These are phyloP conservation scores for Syzygium grande DNA, from an alignment of 345 rosid genomes.

Conservation along the genomic window DNA sequence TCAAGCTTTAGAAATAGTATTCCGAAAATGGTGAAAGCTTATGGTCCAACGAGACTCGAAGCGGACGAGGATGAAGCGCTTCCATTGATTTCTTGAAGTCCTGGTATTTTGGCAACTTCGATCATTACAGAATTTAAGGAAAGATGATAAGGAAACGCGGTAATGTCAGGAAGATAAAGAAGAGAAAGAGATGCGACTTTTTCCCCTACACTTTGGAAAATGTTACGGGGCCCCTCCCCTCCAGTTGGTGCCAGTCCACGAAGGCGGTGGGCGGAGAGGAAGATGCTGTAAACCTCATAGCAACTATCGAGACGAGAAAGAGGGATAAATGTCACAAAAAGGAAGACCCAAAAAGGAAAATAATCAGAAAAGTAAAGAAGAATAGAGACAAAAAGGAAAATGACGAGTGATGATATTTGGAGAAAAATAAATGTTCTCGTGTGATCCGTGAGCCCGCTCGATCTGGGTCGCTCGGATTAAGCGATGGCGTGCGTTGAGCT, in stretches of 20 bases:
- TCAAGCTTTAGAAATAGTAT: neutral
- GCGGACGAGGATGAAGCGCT: neutral
- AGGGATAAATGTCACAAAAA: neutral
- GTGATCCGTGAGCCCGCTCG: neutral
- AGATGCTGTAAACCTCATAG: neutral
- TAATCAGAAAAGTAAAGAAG: rapidly evolving
- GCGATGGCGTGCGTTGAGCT: rapidly evolving
- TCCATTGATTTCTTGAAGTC: neutral
- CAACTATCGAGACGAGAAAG: rapidly evolving
- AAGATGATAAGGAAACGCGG: neutral
- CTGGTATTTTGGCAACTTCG: neutral
- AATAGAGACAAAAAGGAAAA: neutral
- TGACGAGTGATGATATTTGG: no score
- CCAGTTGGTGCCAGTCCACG: neutral
- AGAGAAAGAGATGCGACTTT: neutral
- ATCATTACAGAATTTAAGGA: neutral
- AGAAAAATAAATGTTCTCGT: neutral
- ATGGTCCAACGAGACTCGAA: neutral
- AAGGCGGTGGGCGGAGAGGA: neutral
- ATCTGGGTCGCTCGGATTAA: neutral
- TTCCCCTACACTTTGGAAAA: neutral
- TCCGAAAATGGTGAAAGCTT: neutral
- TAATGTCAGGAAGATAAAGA: neutral
- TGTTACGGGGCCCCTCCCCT: neutral
- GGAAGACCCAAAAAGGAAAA: neutral